Percentiles rank a stretch among this genome's conserved stretches.
phyloP scores from a whole-genome alignment of 75 land plant species.

The Sequoia sempervirens region DNA sequence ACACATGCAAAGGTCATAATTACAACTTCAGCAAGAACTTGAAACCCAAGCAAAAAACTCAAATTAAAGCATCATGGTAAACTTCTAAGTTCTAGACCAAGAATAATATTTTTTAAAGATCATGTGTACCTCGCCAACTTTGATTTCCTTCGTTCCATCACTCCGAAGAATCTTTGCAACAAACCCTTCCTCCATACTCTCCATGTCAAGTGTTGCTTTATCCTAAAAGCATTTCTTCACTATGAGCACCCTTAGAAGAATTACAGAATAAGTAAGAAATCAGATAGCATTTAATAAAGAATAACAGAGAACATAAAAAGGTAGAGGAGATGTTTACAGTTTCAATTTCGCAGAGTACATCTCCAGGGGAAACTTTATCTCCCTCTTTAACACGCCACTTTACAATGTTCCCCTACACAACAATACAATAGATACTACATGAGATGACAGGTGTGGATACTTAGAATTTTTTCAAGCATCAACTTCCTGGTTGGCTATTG shows the following conservation, averaged over 20 bases:
- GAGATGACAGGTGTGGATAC: not conserved
- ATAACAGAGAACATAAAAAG: not conserved
- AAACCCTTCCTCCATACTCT: slow-evolving; percentile 98
- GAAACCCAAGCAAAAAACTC: not conserved
- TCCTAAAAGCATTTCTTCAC: slow-evolving; percentile 44
- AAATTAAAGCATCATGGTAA: not conserved
- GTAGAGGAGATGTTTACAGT: slow-evolving; percentile 52
- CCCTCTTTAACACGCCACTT: slow-evolving; percentile 96
- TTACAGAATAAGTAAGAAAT: not conserved
- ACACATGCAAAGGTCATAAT: not conserved
- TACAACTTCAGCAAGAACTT: not conserved
- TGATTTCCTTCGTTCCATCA: slow-evolving; percentile 88
- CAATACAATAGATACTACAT: not conserved
- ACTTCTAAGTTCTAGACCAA: not conserved
- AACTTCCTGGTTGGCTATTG: not conserved
- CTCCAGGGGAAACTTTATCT: slow-evolving; percentile 87
- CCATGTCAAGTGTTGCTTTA: slow-evolving; percentile 99
- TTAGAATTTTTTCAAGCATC: not conserved
- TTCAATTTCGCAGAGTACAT: slow-evolving; percentile 98
- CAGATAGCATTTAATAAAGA: not conserved
- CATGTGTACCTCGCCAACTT: slow-evolving; percentile 88
- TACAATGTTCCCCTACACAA: slow-evolving; percentile 79
- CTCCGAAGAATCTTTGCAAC: slow-evolving; percentile 79
- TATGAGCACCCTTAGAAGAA: slow-evolving; percentile 1
- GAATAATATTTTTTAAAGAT: not conserved